These are phyloP conservation scores for Cordyceps fumosorosea DNA, from an alignment of 2,329 filamentous ascomycete species.

Conservation along the genomic window DNA sequence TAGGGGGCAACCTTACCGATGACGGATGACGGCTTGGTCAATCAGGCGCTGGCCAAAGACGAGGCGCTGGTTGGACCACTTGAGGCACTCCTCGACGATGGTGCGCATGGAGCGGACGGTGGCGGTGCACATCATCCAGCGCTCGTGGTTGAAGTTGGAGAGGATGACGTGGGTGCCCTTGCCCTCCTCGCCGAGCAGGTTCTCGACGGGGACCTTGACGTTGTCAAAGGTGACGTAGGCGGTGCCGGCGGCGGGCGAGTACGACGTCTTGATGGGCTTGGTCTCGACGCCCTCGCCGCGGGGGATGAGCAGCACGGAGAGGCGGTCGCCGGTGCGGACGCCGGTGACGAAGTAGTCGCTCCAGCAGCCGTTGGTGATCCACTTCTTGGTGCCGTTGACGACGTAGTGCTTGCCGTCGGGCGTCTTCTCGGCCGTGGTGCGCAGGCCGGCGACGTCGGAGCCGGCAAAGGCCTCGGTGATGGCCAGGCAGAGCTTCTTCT, in stretches of 20 bases:
- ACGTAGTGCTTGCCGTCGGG: conserved; percentile 67
- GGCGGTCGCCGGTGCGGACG: conserved; percentile 71
- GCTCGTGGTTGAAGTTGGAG: conserved; percentile 84
- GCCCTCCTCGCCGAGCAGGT: conserved; percentile 75
- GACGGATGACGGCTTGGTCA: conserved; percentile 74
- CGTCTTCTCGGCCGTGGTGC: conserved; percentile 72
- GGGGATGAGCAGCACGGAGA: conserved; percentile 70
- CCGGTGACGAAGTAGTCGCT: conserved; percentile 78
- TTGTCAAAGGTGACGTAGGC: conserved; percentile 78
- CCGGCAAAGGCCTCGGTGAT: conserved; percentile 88
- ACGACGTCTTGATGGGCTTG: conserved; percentile 71
- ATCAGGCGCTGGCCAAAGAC: conserved; percentile 79
- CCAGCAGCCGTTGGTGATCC: conserved; percentile 78
- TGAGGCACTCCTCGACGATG: conserved; percentile 76
- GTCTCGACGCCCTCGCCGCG: conserved; percentile 70
- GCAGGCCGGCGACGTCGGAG: conserved; percentile 67
- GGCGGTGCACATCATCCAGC: conserved; percentile 66
- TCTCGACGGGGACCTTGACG: conserved; percentile 73
- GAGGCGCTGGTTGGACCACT: conserved; percentile 81
- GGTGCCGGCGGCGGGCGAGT: conserved; percentile 72
- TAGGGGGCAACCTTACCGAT: conserved; percentile 53
- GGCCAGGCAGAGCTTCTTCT: conserved; percentile 83
- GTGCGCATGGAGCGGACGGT: conserved; percentile 59
- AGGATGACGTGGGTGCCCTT: conserved; percentile 81
- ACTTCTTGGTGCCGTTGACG: conserved; percentile 72